A percentile compares a stretch with the other conserved stretches of the same genome.
phyloP scores from a whole-genome alignment of 1,284 basidiomycete genomes.

The Tremellales sp. region DNA sequence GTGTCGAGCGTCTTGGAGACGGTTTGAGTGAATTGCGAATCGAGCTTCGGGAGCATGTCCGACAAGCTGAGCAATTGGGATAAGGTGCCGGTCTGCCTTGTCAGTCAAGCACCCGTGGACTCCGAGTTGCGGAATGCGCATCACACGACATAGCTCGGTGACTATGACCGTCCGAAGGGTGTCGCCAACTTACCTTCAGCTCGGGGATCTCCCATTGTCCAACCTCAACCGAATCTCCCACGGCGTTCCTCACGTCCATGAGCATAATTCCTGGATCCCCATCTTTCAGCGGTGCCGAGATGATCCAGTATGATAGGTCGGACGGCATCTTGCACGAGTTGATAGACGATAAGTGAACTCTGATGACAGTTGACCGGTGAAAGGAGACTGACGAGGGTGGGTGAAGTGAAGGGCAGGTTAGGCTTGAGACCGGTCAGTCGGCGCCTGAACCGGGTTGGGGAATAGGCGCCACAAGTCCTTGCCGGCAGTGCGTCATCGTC shows the following conservation, averaged over 20 bases:
- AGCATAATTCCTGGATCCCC: constrained; percentile 52
- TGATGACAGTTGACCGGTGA: not conserved
- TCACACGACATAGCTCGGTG: not conserved
- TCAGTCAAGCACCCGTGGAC: not conserved
- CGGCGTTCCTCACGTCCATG: constrained; percentile 44
- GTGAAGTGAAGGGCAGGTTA: not conserved
- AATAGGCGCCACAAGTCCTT: not conserved
- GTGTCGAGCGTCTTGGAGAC: constrained; percentile 94
- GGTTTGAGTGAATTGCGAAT: constrained; percentile 77
- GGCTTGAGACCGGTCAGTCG: not conserved
- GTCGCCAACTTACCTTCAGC: constrained; percentile 42
- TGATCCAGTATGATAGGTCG: constrained; percentile 54
- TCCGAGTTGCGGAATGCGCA: not conserved
- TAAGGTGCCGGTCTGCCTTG: constrained; percentile 80
- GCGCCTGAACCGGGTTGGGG: not conserved
- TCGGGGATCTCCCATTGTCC: constrained; percentile 47
- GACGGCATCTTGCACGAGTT: constrained; percentile 53
- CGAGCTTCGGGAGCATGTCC: constrained; percentile 88
- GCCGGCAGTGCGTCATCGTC: not conserved
- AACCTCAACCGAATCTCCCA: constrained; percentile 42
- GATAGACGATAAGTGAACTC: not conserved
- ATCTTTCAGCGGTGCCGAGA: constrained; percentile 53
- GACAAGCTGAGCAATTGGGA: constrained; percentile 84
- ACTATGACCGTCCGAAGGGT: not conserved
- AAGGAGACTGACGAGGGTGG: not conserved